Conservation (phyloP, 2,329 filamentous ascomycete genomes). For the Zopfia rhizophila region DNA sequence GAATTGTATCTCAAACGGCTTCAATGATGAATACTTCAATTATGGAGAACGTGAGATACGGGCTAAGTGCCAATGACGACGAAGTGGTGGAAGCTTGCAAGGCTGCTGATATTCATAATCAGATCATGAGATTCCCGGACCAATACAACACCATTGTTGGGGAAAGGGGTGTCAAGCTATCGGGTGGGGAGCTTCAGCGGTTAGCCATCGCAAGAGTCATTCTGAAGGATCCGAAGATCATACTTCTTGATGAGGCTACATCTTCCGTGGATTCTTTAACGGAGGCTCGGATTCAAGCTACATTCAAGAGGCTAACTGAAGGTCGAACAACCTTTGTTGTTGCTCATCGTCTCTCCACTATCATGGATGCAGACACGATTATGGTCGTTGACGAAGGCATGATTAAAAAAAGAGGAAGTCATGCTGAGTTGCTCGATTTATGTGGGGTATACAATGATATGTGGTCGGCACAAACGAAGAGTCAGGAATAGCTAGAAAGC, state of each 20-base stretch:
- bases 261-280: slow-evolving; percentile 37
- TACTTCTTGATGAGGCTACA: slow-evolving; percentile 51
- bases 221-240: slow-evolving; percentile 85
- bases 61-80: slow-evolving; percentile 35
- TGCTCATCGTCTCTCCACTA: slow-evolving; percentile 78
- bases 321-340: slow-evolving; percentile 76
- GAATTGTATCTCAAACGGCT: slow-evolving; percentile 71
- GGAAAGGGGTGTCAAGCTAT: slow-evolving; percentile 61
- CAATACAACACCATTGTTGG: slow-evolving; percentile 55
- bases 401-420: slow-evolving; percentile 78
- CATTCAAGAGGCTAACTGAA: slow-evolving; percentile 66
- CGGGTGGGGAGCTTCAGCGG: slow-evolving; percentile 91
- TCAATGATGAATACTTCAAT: slow-evolving; percentile 70
- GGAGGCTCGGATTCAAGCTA: slow-evolving; percentile 63
- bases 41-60: slow-evolving; percentile 71
- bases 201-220: slow-evolving; percentile 89
- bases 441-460: slow-evolving; percentile 77
- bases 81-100: neutral
- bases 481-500: neutral
- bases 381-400: slow-evolving; percentile 76
- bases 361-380: slow-evolving; percentile 83
- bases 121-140: slow-evolving; percentile 63
- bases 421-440: slow-evolving; percentile 75
- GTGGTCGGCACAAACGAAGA: slow-evolving; percentile 81
- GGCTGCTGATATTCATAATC: slow-evolving; percentile 1